Evolutionary conservation across 305 asterid species (phyloP).

Genomic region (Fraxinus paxiana): DNA sequence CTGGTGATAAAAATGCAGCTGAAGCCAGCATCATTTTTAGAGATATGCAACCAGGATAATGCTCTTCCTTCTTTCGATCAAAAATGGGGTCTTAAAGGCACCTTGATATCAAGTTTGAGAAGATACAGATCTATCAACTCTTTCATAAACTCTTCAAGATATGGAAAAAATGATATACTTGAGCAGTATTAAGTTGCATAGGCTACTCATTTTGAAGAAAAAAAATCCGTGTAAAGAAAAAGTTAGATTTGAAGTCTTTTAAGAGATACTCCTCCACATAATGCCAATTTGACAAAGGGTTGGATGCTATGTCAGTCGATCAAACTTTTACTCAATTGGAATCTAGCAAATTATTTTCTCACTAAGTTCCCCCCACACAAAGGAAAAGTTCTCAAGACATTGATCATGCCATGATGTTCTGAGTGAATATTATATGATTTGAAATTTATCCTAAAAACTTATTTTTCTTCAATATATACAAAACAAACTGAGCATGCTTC

Average conservation of each 20-base stretch:
- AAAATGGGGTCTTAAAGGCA: neutral
- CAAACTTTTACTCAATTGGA: neutral
- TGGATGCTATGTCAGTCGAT: neutral
- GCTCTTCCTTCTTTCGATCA: neutral
- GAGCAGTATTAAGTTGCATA: neutral
- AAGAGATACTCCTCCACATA: neutral
- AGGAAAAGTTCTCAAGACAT: slow-evolving; percentile 11
- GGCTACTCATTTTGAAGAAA: neutral
- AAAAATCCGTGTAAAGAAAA: neutral
- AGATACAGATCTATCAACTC: neutral
- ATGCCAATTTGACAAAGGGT: neutral
- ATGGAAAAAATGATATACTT: too few relatives aligned
- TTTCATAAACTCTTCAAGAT: neutral
- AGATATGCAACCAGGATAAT: neutral
- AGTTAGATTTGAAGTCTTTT: neutral
- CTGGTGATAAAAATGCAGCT: neutral
- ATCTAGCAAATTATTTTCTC: neutral
- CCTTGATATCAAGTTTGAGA: neutral
- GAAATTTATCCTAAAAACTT: neutral
- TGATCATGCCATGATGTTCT: neutral
- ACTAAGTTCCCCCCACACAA: slow-evolving; percentile 4
- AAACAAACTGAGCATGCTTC: slow-evolving; percentile 10
- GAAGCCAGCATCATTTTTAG: neutral
- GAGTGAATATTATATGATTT: neutral
- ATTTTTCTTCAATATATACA: slow-evolving; percentile 15